Percentiles rank a stretch among this genome's conserved stretches.
These are phyloP conservation scores for Sporothrix mexicana DNA, from an alignment of 2,329 filamentous ascomycete genomes.

Conservation along the genomic window DNA sequence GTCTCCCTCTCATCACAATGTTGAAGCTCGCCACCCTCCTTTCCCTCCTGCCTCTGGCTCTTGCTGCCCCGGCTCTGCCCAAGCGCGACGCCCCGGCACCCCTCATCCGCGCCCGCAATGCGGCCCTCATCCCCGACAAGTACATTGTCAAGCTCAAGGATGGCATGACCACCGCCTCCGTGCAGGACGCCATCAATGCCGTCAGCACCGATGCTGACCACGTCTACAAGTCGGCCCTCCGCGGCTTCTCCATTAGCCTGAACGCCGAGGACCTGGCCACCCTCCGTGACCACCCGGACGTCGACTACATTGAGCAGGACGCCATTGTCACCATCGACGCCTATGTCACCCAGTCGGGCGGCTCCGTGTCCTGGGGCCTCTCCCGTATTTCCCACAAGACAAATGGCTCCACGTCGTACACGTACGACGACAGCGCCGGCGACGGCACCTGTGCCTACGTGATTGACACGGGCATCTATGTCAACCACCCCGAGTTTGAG, in stretches of 20 bases:
- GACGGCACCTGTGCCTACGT: constrained; percentile 47
- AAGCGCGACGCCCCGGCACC: constrained; percentile 43
- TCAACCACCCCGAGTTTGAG: constrained; percentile 50
- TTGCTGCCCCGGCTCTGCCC: constrained; percentile 44
- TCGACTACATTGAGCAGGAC: constrained; percentile 45
- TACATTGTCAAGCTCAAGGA: constrained; percentile 55
- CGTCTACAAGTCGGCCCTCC: constrained; percentile 42
- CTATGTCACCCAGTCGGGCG: constrained; percentile 39
- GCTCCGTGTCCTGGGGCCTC: constrained; percentile 42
- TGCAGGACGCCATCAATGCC: constrained; percentile 41
- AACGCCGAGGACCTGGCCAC: constrained; percentile 38
- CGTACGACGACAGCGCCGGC: constrained; percentile 43
- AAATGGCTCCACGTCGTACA: constrained; percentile 40
- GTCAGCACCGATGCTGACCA: constrained; percentile 38
- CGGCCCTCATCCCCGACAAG: constrained; percentile 48
- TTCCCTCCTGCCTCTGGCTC: constrained; percentile 46
- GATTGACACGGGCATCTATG: constrained; percentile 57
- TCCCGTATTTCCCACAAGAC: constrained; percentile 41
- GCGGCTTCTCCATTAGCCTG: constrained; percentile 42
- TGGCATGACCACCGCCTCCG: constrained; percentile 41
- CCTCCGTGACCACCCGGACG: constrained; percentile 40
- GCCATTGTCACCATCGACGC: constrained; percentile 42
- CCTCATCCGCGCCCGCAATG: constrained; percentile 47
- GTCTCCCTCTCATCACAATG: constrained; percentile 44
- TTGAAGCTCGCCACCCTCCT: constrained; percentile 46